Base-by-base conservation (phyloP, 179 eudicot genomes). In the Silene vulgaris region DNA sequence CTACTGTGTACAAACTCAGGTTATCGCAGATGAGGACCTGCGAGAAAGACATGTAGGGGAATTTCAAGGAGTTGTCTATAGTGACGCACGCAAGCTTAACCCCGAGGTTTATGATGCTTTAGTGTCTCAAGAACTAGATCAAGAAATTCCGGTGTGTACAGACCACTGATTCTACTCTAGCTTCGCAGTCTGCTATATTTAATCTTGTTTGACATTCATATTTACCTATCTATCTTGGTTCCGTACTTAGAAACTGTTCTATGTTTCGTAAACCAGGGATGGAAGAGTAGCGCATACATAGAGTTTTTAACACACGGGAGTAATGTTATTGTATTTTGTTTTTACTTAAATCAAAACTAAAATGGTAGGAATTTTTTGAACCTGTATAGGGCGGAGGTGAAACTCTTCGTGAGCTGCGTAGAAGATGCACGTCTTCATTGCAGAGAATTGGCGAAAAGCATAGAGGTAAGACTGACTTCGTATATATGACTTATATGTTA, bases 341-440 rank as follows among this genome's bases (percentile, higher is more conserved):
- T 28, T 28, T 2, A 0, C 30, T 28, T 28, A 28, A 28, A 28
- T 20, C 66, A 29, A 61, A 77, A 40, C 61, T 70, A 45, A 17
- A 28, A 12, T 43, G 30, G 30, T 2, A 1, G 56, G 5, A 2
- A 3, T 30, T 50, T 14, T 43, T 65, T 66, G n/a, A 19, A 19
- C 56, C n/a, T 20, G 43, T 77, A 80, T 85, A 92, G 96, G 96
- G 97, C 78, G 97, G 97, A 61, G 97, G 98, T 69, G 98, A 93
- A 87, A 93, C 92, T 74, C 80, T 85, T 2, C 85, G 83, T 81
- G 91, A 93, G 71, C 88, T 93, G 50, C 82, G 85, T 59, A 77
- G 84, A 73, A 90, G 96, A 50, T 79, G 88, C 86, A 86, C 91
- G 17, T 77, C 88, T 50, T 77, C 86, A 11, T 71, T 92, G 74